Evolutionary conservation across 208 protist species (phyloP), one percentile per base, ranked within the genome.

Genomic region (Trypanosoma conorhini): DNA sequence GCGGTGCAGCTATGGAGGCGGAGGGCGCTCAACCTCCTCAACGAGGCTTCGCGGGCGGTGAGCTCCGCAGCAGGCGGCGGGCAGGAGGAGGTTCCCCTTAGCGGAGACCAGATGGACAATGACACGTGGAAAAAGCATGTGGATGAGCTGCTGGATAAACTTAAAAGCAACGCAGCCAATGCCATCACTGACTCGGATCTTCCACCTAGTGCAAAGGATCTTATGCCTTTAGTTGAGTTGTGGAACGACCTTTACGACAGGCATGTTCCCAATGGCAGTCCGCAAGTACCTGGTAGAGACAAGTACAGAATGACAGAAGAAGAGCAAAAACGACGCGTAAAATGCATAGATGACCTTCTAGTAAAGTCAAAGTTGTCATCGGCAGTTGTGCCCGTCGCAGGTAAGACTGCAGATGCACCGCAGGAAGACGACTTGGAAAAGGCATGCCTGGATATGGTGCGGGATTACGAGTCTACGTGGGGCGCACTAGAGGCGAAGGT

Each of bases 1-100:
- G 67, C 70, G 28, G 30, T 84, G 19, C 59, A 85, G 31, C 33
- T 85, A 72, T 95, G 89, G 87, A 72, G 71, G 24, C 51, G 86
- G 35, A 72, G 87, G 8, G 83, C 85, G 31, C 59, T 87, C 8
- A 73, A 75, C 31, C 68, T 93, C 54, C 31, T 81, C 8, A 83
- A 91, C 57, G 81, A 88, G 48, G 48, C 48, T 9, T 60, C 59
- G n/a, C 7, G 24, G 17, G 5, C 28, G 26, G 31, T 12, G 31
- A n/a, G 26, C 13, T 13, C 42, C 15, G 13, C 42, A 15, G n/a
- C 46, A 38, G 7, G 55, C 35, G 9, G 54, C 42, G 42, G 33
- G 21, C 26, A 19, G 40, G 38, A 19, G 40, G 38, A 62, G 13
- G 46, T 21, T 40, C 19, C 38, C 15, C 30, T 50, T 60, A 46